Evolutionary conservation across 805 yeast genomes (phyloP).

Genomic region (Candida khao-thaluensis): DNA sequence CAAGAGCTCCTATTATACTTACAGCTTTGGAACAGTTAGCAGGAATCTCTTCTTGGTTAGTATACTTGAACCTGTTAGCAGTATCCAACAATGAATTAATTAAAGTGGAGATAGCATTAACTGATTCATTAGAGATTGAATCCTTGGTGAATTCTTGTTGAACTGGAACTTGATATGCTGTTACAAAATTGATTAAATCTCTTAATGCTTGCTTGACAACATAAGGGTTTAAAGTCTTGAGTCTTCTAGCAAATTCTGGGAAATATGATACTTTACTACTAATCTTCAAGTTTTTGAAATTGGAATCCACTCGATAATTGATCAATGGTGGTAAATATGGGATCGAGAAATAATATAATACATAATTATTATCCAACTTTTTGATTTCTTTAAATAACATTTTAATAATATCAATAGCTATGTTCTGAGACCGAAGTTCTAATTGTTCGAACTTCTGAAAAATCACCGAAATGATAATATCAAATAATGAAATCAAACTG

Average conservation of each 20-base stretch:
- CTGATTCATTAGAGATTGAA: conserved; percentile 7
- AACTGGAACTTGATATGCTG: conserved; percentile 49
- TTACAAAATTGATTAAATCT: conserved; percentile 57
- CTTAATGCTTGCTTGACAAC: conserved; percentile 71
- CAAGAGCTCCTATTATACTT: conserved; percentile 75
- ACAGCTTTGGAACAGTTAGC: conserved; percentile 65
- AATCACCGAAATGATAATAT: conserved; percentile 69
- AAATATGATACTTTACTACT: conserved; percentile 37
- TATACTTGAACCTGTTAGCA: conserved; percentile 54
- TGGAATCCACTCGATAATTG: conserved; percentile 16
- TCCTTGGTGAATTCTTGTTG: conserved; percentile 35
- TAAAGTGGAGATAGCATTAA: conserved; percentile 40
- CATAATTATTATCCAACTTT: conserved; percentile 35
- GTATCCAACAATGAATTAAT: conserved; percentile 55
- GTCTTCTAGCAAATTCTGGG: conserved; percentile 53
- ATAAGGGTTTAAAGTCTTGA: conserved; percentile 61
- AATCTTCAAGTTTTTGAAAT: conserved; percentile 30
- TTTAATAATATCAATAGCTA: conserved; percentile 54
- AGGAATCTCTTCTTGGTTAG: conserved; percentile 48
- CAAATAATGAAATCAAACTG: conserved; percentile 65
- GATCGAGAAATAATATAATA: conserved; percentile 53
- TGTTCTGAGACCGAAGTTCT: conserved; percentile 44
- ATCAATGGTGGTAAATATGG: conserved; percentile 43
- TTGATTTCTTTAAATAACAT: conserved; percentile 31
- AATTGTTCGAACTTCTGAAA: conserved; percentile 65